Evolutionary conservation across 2,329 filamentous ascomycete genomes (phyloP), one percentile per base, ranked within the genome.

Genomic region (Alternaria consortialis): DNA sequence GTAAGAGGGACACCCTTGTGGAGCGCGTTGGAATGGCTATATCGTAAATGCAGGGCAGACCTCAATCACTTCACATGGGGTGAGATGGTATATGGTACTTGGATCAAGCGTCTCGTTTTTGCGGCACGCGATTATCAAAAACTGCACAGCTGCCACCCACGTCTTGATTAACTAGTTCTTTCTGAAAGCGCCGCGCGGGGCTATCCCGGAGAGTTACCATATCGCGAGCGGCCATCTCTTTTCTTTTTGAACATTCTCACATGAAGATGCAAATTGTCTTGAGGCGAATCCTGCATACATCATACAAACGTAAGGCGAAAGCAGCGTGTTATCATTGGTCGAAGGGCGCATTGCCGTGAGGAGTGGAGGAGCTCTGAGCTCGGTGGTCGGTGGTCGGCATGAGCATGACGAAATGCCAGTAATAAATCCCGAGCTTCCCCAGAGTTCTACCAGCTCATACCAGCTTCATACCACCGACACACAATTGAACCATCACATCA

Each of bases 321-420:
- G 12, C 32, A 23, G 32, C 3, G 37, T n/a, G 48, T 43, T 52
- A 29, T 58, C 56, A 71, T 70, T 70, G 66, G 70, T 13, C 11
- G 39, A 29, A 34, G 57, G 27, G 27, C 9, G 15, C 23, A 57
- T 51, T 57, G 54, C 53, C 47, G 58, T 53, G 36, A 63, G 29
- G 37, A 23, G 32, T n/a, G 42, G 34, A 32, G 60, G 39, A 71
- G 62, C 67, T 69, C 61, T 54, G 62, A 58, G 59, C 63, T 70
- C 66, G 62, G 68, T 44, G 60, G 59, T 70, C 66, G 62, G 68
- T 44, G 60, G 59, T 66, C 61, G 66, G 67, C 39, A 52, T 53
- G 27, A 53, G 34, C 54, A 75, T 74, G 71, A 75, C 71, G 73
- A 72, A 73, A 74, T 64, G 56, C 56, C 51, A 23, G 27, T 42